A percentile compares a stretch with the other conserved stretches of the same genome.
These are phyloP conservation scores for Trichopus zeylanicus DNA, from an alignment of 116 monocot species.

Conservation along the genomic window DNA sequence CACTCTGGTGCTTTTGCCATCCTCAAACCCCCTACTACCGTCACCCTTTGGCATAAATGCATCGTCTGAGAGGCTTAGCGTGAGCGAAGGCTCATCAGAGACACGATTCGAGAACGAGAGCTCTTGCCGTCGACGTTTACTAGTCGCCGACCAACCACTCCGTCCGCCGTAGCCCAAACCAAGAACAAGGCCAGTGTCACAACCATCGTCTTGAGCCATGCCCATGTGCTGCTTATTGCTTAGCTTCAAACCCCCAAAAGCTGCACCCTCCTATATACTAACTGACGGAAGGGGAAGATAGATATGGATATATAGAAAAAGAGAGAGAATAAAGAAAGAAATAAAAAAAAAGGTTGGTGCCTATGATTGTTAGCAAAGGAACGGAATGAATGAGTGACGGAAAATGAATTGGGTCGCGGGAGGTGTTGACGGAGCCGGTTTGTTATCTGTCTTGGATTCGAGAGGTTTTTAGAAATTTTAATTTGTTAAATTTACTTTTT, in stretches of 20 bases:
- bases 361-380: slow-evolving; percentile 4
- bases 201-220: slow-evolving; percentile 20
- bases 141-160: neutral
- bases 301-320: neutral
- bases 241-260: neutral
- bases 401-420: neutral
- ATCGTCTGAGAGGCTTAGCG: slow-evolving; percentile 28
- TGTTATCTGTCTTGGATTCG: no score
- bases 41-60: neutral
- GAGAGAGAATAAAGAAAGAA: neutral
- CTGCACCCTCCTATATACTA: no score
- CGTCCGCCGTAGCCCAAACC: slow-evolving; percentile 18
- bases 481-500: no score
- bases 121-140: neutral
- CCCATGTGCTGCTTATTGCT: slow-evolving; percentile 6
- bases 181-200: slow-evolving; percentile 37
- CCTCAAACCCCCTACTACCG: neutral
- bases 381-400: slow-evolving; percentile 1
- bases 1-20: neutral
- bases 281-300: neutral
- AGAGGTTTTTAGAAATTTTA: no score
- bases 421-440: no score
- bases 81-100: slow-evolving; percentile 31
- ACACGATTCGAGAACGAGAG: neutral
- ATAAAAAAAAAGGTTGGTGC: neutral